These are phyloP conservation scores for Podila horticola DNA, from an alignment of 192 early-diverging fungal species.

Conservation along the genomic window DNA sequence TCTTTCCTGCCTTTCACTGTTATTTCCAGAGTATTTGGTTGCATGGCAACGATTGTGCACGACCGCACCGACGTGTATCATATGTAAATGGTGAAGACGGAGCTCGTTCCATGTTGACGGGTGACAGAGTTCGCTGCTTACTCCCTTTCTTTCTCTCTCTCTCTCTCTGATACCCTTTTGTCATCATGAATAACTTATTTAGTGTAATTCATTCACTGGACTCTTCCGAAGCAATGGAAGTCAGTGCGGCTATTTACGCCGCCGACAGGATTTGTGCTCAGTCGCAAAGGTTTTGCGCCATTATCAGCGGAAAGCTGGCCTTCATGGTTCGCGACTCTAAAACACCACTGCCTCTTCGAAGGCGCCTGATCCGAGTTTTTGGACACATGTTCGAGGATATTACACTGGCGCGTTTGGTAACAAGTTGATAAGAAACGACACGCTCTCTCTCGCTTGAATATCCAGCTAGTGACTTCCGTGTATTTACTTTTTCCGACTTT, in stretches of 20 bases:
- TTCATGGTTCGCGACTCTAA: constrained; percentile 43
- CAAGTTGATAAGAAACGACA: background rate
- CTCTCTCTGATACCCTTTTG: background rate
- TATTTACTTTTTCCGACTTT: no score
- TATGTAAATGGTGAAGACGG: constrained; percentile 34
- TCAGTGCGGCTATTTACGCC: constrained; percentile 58
- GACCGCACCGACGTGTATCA: constrained; percentile 59
- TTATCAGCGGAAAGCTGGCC: constrained; percentile 52
- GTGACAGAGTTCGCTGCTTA: background rate
- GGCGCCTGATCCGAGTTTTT: constrained; percentile 55
- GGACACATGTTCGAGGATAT: constrained; percentile 63
- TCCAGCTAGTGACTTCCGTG: no score
- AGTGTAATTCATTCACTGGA: constrained; percentile 55
- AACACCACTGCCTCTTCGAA: constrained; percentile 42
- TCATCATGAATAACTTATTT: background rate
- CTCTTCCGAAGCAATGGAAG: constrained; percentile 56
- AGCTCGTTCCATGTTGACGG: background rate
- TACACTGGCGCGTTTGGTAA: constrained; percentile 51
- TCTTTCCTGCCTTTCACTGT: background rate
- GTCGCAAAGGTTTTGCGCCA: constrained; percentile 55
- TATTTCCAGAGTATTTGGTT: constrained; percentile 50
- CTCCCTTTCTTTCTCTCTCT: background rate
- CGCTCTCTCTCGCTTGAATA: no score
- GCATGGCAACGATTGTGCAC: constrained; percentile 54
- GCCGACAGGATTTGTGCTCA: constrained; percentile 57